Base-by-base conservation (phyloP, 2,329 filamentous ascomycete species). In the Pseudogymnoascus verrucosus region DNA sequence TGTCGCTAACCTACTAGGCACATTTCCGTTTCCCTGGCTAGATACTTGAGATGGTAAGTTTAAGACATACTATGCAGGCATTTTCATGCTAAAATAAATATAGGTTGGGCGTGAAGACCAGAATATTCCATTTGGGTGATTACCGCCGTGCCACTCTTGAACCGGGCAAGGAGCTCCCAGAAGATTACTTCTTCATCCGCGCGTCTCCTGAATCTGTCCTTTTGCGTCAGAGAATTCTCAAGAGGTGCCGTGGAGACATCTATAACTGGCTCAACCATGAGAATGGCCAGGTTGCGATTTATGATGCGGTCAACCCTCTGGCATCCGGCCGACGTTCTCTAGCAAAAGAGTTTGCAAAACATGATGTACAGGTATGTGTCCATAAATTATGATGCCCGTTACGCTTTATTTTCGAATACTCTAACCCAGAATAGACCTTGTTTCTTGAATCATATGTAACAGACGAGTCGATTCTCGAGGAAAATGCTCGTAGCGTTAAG, bases 171-270 rank as follows among this genome's bases (percentile, higher is more conserved):
- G 86, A 93, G 64, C 89, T 99, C 14, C 96, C 95, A 1, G 91
- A 96, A 67, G 95, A 99, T 74, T 99, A 99, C 76, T 99, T 99
- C 79, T 96, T 93, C 74, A 89, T 96, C 26, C 93, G 98, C 73
- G 93, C 96, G 28, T 95, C 92, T 26, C 91, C 93, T 3, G 85
- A 90, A 11, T 96, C 95, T 1, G 90, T 98, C n/a, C 86, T 98
- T 68, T 80, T 99, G 60, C 87, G 95, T 36, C 95, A 98, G 76
- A 97, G 97, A 79, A 99, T 99, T 62, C 81, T 99, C 19, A 96
- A 97, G 78, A 96, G 96, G 74, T 99, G 95, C 70, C 87, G 95
- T 65, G 93, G 98, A 74, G 95, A 99, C 72, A 97, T 99, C 64
- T 96, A 97, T 73, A 88, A 89, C 63, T 99, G 96, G 81, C 79